A percentile compares a stretch with the other conserved stretches of the same genome.
These are phyloP conservation scores for Pyrus communis DNA, from an alignment of 306 rosid genomes.

Conservation along the genomic window DNA sequence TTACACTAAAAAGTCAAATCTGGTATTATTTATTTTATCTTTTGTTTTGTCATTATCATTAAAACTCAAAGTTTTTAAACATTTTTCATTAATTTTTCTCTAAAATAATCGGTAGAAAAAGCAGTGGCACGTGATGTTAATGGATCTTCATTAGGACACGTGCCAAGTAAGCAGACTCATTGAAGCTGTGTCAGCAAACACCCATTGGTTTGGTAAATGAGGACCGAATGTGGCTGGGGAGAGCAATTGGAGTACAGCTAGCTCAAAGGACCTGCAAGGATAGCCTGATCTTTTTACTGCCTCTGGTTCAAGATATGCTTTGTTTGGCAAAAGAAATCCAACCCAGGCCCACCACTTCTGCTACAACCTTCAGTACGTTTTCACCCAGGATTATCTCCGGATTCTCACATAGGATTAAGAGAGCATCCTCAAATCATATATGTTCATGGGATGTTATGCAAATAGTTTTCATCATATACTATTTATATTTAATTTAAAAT, in stretches of 20 bases:
- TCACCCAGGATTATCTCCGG: not conserved
- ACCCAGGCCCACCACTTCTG: slow-evolving; percentile 11
- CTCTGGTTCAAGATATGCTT: slow-evolving; percentile 35
- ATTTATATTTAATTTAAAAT: no score
- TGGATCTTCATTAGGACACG: not conserved
- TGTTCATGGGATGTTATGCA: no score
- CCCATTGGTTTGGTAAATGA: not conserved
- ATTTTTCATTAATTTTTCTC: fast-evolving
- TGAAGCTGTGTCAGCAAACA: not conserved
- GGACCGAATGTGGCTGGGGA: not conserved
- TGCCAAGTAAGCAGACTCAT: not conserved
- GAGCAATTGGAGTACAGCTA: slow-evolving; percentile 30
- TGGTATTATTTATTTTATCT: no score
- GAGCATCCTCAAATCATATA: no score
- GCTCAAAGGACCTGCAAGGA: not conserved
- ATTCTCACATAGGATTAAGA: no score
- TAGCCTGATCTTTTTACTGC: slow-evolving; percentile 19
- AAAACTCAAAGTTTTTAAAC: no score
- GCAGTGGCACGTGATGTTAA: not conserved
- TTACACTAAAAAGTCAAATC: no score
- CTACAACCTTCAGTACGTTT: not conserved
- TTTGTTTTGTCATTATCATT: no score
- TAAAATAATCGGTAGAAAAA: not conserved
- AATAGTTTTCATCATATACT: no score
- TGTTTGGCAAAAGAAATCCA: slow-evolving; percentile 5